Evolutionary conservation across 129 eudicot species (phyloP).

Genomic region (Saussurea involucrata): DNA sequence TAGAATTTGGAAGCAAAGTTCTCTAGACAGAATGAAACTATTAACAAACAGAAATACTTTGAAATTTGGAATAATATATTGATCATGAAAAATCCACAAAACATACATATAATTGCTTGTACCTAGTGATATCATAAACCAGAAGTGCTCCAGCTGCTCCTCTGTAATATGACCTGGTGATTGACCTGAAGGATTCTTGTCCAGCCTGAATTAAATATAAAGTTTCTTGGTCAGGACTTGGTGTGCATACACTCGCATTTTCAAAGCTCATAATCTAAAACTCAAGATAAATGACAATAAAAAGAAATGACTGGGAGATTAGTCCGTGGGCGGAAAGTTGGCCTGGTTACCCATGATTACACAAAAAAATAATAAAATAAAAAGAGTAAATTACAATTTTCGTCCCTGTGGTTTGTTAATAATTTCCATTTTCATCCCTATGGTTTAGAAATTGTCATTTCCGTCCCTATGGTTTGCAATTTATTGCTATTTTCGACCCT

Average conservation of each 20-base stretch:
- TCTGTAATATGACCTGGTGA: conserved; percentile 85
- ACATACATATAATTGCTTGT: not conserved
- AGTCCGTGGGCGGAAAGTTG: no score
- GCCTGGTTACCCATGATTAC: no score
- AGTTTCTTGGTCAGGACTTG: not conserved
- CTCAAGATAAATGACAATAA: not conserved
- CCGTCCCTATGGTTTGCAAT: no score
- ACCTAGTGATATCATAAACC: conserved; percentile 90
- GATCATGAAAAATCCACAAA: not conserved
- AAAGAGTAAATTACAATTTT: no score
- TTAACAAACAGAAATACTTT: not conserved
- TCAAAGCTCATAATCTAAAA: not conserved
- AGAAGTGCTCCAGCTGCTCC: conserved; percentile 98
- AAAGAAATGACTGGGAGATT: no score
- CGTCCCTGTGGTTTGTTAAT: no score
- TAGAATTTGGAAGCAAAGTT: not conserved
- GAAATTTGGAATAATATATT: not conserved
- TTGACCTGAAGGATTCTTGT: conserved; percentile 84
- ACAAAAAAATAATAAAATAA: no score
- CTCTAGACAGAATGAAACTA: not conserved
- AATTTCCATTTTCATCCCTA: no score
- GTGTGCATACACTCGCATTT: not conserved
- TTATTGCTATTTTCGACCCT: no score
- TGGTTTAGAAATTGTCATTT: no score
- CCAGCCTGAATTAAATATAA: conserved; percentile 62